Evolutionary conservation across 345 rosid species (phyloP).

Genomic region (Gossypium rotundifolium): DNA sequence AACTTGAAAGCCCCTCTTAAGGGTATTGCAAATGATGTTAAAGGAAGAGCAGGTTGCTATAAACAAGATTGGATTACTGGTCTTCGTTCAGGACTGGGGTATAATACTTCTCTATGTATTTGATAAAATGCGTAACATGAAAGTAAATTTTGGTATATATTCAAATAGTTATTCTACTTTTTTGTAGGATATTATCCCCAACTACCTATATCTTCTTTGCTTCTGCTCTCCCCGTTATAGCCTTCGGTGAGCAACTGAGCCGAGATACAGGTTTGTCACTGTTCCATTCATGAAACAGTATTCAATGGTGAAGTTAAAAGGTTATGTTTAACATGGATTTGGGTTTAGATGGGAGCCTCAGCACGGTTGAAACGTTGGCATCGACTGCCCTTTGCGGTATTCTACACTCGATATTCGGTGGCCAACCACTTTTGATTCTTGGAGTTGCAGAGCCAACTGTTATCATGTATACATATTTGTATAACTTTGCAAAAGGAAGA

Average conservation of each 20-base stretch:
- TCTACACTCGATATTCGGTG: conserved; percentile 77
- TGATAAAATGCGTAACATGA: not conserved
- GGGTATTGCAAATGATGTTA: conserved; percentile 49
- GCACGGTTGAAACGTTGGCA: conserved; percentile 60
- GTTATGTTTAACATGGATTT: not conserved
- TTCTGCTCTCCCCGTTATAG: conserved; percentile 78
- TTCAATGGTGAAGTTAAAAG: not conserved
- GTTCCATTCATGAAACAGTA: conserved; percentile 1
- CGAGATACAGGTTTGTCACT: conserved; percentile 54
- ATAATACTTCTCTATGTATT: conserved; percentile 19
- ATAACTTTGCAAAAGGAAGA: conserved; percentile 63
- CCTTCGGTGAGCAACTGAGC: conserved; percentile 80
- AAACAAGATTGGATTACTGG: conserved; percentile 64
- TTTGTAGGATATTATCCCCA: conserved; percentile 64
- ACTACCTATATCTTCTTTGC: conserved; percentile 82
- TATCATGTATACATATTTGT: conserved; percentile 69
- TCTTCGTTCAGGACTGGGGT: conserved; percentile 49
- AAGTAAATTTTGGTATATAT: not conserved
- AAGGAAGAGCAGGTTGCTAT: conserved; percentile 55
- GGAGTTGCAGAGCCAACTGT: conserved; percentile 93
- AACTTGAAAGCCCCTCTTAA: conserved; percentile 35
- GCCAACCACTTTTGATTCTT: conserved; percentile 72
- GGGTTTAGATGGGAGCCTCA: conserved; percentile 59
- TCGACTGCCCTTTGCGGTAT: conserved; percentile 82
- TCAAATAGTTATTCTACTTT: not conserved